These are phyloP conservation scores for Knoxia roxburghii DNA, from an alignment of 257 asterid genomes.

Conservation along the genomic window DNA sequence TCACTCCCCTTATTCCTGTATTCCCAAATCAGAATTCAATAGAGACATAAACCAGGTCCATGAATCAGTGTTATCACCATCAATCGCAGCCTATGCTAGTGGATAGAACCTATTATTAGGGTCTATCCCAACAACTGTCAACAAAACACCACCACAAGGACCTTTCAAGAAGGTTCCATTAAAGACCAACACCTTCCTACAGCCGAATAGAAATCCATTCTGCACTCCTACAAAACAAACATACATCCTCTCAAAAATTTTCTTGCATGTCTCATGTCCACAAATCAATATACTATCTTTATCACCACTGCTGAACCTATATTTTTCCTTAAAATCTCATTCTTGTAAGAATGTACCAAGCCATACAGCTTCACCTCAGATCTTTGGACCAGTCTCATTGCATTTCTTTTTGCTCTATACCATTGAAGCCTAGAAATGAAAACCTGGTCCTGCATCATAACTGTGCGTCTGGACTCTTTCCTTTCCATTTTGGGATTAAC, in stretches of 20 bases:
- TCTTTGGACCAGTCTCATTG: not conserved
- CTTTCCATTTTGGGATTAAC: not conserved
- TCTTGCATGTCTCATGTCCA: not conserved
- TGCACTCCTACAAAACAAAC: not conserved
- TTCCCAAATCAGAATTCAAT: not conserved
- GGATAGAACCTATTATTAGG: too few relatives aligned
- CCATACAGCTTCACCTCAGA: not conserved
- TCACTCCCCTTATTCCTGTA: not conserved
- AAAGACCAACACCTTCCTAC: not conserved
- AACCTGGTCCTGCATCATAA: too few relatives aligned
- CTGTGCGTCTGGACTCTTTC: too few relatives aligned
- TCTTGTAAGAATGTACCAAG: not conserved
- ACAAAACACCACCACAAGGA: not conserved
- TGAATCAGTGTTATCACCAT: not conserved
- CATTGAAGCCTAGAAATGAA: too few relatives aligned
- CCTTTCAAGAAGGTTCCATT: constrained; percentile 4
- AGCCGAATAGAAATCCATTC: not conserved
- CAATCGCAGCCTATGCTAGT: not conserved
- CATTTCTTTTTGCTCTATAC: not conserved
- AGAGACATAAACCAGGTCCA: not conserved
- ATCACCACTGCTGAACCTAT: not conserved
- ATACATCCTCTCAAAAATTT: not conserved
- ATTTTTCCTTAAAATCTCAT: not conserved
- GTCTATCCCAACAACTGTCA: not conserved
- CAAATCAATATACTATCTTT: not conserved